Base-by-base conservation (phyloP, 1,139 yeast species). In the Sugiyamaella castrensis region DNA sequence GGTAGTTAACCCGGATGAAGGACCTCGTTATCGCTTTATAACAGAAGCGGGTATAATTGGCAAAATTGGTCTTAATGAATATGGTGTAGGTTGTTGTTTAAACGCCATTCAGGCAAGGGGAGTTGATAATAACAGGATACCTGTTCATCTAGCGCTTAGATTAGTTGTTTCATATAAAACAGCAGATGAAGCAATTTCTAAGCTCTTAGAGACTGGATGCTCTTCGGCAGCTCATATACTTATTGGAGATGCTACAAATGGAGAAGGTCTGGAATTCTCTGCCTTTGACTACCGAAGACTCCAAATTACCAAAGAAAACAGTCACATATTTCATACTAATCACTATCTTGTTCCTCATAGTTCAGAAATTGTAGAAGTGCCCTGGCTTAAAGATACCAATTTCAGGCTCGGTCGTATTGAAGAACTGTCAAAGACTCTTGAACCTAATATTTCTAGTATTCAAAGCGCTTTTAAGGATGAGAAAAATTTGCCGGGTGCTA, bases 21-120 rank as follows among this genome's bases (percentile, higher is more conserved):
- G 58, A 31, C 67, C 67, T 12, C 45, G 58, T n/a, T 60, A 65
- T 46, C 53, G 60, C 12, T 57, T 64, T 46, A 54, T 64, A 33
- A 64, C 69, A 1, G 71, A 68, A 47, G 71, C 68, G 3, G 71
- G 71, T 3, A 62, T 68, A 28, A 58, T 68, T 8, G 71, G 70
- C 27, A 68, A 68, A 46, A 62, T 66, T n/a, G 71, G 72, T 4
- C 53, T 68, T 46, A 68, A 68, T 53, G 59, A 59, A 43, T 47
- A 58, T 34, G 69, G 71, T 1, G 66, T 68, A 7, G 71, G 69
- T 8, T 63, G 63, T 7, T 57, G 64, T 43, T 48, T 68, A 47
- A 68, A 68, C 40, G 71, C 71, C 9, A 56, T 68, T 38, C 55
- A 60, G 13, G 64, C 68, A 26, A 53, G 57, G 37, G 66, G 65